Evolutionary conservation across 805 yeast species (phyloP).

Genomic region (Cephaloascus fragrans): DNA sequence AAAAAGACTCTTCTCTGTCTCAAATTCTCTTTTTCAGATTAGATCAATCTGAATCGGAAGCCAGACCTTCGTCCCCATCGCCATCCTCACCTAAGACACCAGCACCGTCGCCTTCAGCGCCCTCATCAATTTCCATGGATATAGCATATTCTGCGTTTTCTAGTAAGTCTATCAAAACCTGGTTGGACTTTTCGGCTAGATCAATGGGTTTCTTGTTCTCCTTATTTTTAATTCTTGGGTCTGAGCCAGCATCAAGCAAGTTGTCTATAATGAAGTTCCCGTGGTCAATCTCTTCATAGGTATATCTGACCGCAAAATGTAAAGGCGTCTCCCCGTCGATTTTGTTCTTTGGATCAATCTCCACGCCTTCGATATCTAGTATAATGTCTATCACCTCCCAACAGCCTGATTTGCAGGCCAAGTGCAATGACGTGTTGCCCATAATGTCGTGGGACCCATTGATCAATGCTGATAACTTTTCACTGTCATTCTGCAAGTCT

Average conservation of each 20-base stretch:
- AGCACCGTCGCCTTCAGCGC: conserved; percentile 20
- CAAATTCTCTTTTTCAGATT: too few relatives aligned
- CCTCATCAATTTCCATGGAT: conserved; percentile 26
- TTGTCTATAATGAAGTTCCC: conserved; percentile 72
- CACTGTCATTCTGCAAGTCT: conserved; percentile 28
- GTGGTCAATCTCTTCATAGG: conserved; percentile 74
- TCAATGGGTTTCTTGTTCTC: conserved; percentile 70
- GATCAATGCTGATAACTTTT: conserved; percentile 36
- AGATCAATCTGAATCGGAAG: conserved; percentile 3
- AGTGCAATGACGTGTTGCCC: conserved; percentile 73
- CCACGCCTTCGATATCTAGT: conserved; percentile 83
- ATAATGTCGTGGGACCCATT: conserved; percentile 68
- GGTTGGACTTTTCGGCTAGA: conserved; percentile 45
- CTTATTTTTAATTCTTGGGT: conserved; percentile 53
- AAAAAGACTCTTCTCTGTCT: too few relatives aligned
- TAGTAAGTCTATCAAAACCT: conserved; percentile 49
- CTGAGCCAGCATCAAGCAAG: conserved; percentile 86
- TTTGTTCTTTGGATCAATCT: conserved; percentile 71
- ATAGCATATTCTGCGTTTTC: conserved; percentile 81
- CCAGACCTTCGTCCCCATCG: conserved; percentile 24
- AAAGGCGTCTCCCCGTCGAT: conserved; percentile 80
- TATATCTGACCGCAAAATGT: conserved; percentile 74
- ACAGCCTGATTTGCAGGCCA: conserved; percentile 74
- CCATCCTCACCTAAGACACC: conserved; percentile 18
- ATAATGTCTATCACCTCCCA: conserved; percentile 78